These are phyloP conservation scores for Lotmaria passim DNA, from an alignment of 208 protist genomes.

Conservation along the genomic window DNA sequence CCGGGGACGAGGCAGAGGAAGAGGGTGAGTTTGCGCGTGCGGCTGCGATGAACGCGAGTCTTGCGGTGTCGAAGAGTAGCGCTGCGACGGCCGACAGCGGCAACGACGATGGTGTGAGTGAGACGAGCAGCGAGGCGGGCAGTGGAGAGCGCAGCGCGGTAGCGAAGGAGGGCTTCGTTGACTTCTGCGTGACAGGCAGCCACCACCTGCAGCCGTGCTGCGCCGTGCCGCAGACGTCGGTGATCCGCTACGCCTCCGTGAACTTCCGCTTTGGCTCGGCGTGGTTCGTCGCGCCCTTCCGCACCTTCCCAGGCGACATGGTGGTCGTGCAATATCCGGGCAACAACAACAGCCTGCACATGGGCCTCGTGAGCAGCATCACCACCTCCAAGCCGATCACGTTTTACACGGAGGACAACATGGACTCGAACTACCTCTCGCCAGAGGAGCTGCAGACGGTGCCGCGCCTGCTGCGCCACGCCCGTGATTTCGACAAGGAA, in stretches of 20 bases:
- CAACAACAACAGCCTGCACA: constrained; percentile 61
- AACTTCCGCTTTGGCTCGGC: constrained; percentile 89
- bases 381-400: constrained; percentile 74
- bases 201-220: constrained; percentile 12
- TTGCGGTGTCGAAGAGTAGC: no score
- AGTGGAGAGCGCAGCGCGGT: constrained; percentile 18
- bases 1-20: background rate
- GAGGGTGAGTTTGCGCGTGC: no score
- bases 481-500: constrained; percentile 76
- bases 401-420: constrained; percentile 69
- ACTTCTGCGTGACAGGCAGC: constrained; percentile 24
- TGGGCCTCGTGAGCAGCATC: constrained; percentile 78
- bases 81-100: constrained; percentile 18
- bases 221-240: constrained; percentile 4
- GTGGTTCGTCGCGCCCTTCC: constrained; percentile 88
- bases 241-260: constrained; percentile 81
- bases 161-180: background rate
- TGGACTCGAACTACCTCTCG: constrained; percentile 65
- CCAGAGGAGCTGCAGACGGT: constrained; percentile 54
- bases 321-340: constrained; percentile 85
- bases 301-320: constrained; percentile 73
- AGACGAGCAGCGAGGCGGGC: constrained; percentile 41
- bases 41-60: no score
- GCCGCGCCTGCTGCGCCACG: constrained; percentile 81
- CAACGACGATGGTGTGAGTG: constrained; percentile 58